Base-by-base conservation (phyloP, 2,329 filamentous ascomycete genomes). In the Penicillium sp. region DNA sequence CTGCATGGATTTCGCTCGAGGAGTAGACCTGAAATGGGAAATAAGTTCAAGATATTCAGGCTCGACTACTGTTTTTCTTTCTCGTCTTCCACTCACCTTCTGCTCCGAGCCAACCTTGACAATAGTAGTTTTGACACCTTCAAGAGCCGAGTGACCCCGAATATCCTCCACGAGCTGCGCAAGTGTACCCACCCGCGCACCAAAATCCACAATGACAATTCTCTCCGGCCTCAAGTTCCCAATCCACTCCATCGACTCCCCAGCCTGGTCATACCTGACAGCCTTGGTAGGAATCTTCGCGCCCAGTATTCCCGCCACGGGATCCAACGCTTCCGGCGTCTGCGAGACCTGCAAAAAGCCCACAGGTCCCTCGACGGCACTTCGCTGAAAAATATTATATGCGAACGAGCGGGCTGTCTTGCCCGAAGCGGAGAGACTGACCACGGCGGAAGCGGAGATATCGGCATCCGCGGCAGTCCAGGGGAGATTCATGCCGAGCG, bases 401-500 rank as follows among this genome's bases (percentile, higher is more conserved):
- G 60, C 55, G 34, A 70, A 62, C n/a, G 59, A 34, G 10, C 67
- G 57, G 9, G 62, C 70, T 1, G 67, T 71, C 51, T 71, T 72
- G 14, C 61, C 67, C 3, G 69, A 68, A 2, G 70, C 68, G 0
- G 59, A 63, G 2, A 73, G 56, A 46, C 56, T 68, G 14, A 71
- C 55, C 3, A 77, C 54, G 2, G 76, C 65, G 4, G 74, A 70
- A 7, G 59, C 67, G 2, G 61, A 51, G 0, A 78, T 51, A 22
- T 76, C 71, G 2, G 65, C 70, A 27, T 74, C 67, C 5, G 61
- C 58, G 0, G 55, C 56, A 4, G 56, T 59, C 74, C 73, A 75
- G 0, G 32, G 47, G 11, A 51, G 38, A 3, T 63, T 62, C 29
- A 31, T 31, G 2, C 52, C 49, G 7, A 57, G 42, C 4, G 63